A percentile compares a stretch with the other conserved stretches of the same genome.
Evolutionary conservation across 495 filamentous ascomycete species (phyloP).

Genomic region (Bathelium albidoporum): DNA sequence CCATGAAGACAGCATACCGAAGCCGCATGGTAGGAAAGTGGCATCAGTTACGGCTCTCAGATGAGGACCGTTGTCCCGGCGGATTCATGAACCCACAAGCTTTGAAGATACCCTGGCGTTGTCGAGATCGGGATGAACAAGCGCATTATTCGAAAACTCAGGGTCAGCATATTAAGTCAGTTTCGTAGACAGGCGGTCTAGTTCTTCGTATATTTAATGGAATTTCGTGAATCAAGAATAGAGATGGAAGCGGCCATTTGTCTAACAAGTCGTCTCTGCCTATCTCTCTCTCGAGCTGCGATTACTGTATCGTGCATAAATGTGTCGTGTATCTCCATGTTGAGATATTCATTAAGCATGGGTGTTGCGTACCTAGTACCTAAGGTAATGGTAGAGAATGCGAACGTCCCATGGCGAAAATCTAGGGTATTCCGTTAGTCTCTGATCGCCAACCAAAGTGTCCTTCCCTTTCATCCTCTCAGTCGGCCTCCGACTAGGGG

Average conservation of each 20-base stretch:
- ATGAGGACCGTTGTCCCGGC: conserved; percentile 13
- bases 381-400: neutral
- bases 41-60: conserved; percentile 15
- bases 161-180: too few species aligned
- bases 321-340: neutral
- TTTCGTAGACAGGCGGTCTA: too few species aligned
- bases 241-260: too few species aligned
- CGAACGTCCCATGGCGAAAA: neutral
- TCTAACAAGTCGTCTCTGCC: too few species aligned
- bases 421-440: neutral
- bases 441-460: neutral
- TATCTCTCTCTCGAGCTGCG: too few species aligned
- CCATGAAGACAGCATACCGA: conserved; percentile 16
- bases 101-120: neutral
- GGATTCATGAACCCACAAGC: neutral
- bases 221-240: too few species aligned
- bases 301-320: neutral
- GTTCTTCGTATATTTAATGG: too few species aligned
- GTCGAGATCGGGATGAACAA: too few species aligned
- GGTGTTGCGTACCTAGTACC: too few species aligned
- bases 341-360: too few species aligned
- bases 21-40: conserved; percentile 2
- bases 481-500: neutral
- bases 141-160: too few species aligned
- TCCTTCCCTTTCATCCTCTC: neutral